A percentile compares a stretch with the other conserved stretches of the same genome.
Evolutionary conservation across 2,329 filamentous ascomycete species (phyloP).

Genomic region (Ophiostoma pallidulum): DNA sequence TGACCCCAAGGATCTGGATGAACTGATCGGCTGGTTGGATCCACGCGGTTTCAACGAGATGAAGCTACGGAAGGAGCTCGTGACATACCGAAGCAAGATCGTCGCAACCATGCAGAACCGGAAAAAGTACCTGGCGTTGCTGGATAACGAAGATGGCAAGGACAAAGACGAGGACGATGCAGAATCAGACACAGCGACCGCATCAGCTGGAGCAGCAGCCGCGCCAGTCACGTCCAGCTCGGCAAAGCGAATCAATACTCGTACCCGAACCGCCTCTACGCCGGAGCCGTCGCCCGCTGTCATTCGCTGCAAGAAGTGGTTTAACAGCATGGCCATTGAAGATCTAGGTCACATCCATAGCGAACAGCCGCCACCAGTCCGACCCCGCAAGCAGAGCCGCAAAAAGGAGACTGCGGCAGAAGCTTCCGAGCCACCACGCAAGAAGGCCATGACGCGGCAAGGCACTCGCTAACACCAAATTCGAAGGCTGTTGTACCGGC

Average conservation of each 20-base stretch:
- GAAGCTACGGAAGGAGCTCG: conserved; percentile 79
- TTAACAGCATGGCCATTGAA: conserved; percentile 48
- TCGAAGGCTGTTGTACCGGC: no score
- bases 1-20: conserved; percentile 66
- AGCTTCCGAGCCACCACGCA: conserved; percentile 19
- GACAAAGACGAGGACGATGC: conserved; percentile 5
- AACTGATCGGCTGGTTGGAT: conserved; percentile 81
- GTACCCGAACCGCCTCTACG: conserved; percentile 29
- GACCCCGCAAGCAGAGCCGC: conserved; percentile 43
- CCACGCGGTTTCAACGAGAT: conserved; percentile 76
- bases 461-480: conserved; percentile 3
- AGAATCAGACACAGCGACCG: neutral
- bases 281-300: conserved; percentile 35
- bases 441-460: conserved; percentile 17
- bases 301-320: conserved; percentile 44
- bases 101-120: conserved; percentile 71
- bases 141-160: conserved; percentile 27
- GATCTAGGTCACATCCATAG: conserved; percentile 50
- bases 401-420: conserved; percentile 29
- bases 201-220: neutral
- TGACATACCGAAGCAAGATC: conserved; percentile 67
- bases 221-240: neutral
- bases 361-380: conserved; percentile 43
- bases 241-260: conserved; percentile 36
- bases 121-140: conserved; percentile 56